These are phyloP conservation scores for Apostasia ramifera DNA, from an alignment of 106 monocot species.

Conservation along the genomic window DNA sequence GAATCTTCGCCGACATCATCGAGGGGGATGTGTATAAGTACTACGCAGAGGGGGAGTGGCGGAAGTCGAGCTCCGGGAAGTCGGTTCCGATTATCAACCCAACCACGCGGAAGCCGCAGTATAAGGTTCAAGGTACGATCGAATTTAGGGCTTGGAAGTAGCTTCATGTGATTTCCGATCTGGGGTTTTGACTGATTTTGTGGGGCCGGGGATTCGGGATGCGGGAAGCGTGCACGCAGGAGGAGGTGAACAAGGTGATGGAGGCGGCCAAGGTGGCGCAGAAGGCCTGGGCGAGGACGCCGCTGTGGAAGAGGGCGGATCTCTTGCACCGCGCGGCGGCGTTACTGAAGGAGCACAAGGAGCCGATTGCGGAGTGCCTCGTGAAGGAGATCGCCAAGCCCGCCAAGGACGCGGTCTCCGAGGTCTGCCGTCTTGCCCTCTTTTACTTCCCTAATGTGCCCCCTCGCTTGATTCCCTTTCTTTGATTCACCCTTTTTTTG, in stretches of 20 bases:
- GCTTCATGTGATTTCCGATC: neutral
- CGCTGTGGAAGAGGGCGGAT: conserved; percentile 96
- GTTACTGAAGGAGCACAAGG: conserved; percentile 82
- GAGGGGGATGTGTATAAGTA: conserved; percentile 91
- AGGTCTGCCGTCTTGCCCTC: conserved; percentile 29
- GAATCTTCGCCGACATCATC: conserved; percentile 77
- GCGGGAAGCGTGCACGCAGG: conserved; percentile 86
- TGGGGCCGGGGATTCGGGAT: neutral
- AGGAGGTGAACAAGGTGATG: conserved; percentile 95
- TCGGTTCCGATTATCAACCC: conserved; percentile 87
- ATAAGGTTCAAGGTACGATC: conserved; percentile 77
- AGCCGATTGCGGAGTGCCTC: conserved; percentile 86
- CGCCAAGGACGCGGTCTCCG: conserved; percentile 84
- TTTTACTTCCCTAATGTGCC: neutral
- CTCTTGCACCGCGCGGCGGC: conserved; percentile 86
- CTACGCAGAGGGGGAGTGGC: conserved; percentile 87
- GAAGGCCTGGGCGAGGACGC: conserved; percentile 90
- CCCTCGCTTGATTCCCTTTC: too few species aligned
- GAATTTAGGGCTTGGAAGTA: neutral
- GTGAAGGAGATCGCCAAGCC: conserved; percentile 99
- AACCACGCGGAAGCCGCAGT: conserved; percentile 67
- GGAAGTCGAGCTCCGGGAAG: conserved; percentile 71
- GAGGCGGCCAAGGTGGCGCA: conserved; percentile 79
- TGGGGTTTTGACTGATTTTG: neutral
- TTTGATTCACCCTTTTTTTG: too few species aligned